Evolutionary conservation across 169 alveolate species (phyloP).

Genomic region (Plasmodium blacklocki): DNA sequence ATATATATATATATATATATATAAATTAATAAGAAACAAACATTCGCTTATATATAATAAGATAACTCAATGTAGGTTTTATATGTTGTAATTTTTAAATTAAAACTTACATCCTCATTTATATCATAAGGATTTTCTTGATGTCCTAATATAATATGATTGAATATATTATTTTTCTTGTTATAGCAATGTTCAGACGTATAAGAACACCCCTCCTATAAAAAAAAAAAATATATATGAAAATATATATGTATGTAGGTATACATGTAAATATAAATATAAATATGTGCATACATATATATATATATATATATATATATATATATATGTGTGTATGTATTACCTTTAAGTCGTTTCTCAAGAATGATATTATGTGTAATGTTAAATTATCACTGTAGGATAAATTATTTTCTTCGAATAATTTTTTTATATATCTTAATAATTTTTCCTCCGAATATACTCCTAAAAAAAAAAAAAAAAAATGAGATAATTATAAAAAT

Average conservation of each 20-base stretch:
- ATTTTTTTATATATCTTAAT: slow-evolving; percentile 9
- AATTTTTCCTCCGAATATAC: slow-evolving; percentile 34
- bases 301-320: not conserved
- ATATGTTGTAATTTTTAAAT: not conserved
- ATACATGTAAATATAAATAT: no score
- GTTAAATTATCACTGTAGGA: slow-evolving; percentile 20
- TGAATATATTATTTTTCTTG: slow-evolving; percentile 1
- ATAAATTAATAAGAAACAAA: not conserved
- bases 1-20: not conserved
- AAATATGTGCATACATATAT: not conserved
- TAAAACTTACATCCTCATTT: slow-evolving; percentile 8
- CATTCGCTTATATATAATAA: no score
- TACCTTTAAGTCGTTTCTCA: slow-evolving; percentile 34
- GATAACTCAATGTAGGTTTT: not conserved
- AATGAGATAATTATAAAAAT: not conserved
- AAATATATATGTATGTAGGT: no score
- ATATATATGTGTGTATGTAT: not conserved
- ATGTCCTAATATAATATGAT: slow-evolving; percentile 19
- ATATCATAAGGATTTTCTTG: slow-evolving; percentile 4
- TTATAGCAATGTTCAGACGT: slow-evolving; percentile 17
- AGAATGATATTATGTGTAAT: slow-evolving; percentile 36
- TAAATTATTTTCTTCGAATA: slow-evolving; percentile 14
- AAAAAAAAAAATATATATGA: not conserved
- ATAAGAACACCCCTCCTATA: slow-evolving; percentile 65
- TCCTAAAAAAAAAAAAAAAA: not conserved